Evolutionary conservation across 345 rosid genomes (phyloP).

Genomic region (Noccaea bulbosa): DNA sequence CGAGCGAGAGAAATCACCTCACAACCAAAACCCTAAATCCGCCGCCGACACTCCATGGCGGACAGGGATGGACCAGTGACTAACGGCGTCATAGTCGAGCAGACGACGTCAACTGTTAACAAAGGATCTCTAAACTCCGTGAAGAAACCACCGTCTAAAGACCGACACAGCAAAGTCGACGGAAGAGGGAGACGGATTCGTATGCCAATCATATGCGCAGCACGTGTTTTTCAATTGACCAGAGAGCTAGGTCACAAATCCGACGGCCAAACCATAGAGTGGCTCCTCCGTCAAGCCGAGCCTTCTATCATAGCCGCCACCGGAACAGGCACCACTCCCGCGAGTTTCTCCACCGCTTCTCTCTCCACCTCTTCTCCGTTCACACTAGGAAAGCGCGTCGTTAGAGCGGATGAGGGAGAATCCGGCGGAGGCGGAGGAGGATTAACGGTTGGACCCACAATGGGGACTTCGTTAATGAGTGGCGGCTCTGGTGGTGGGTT

Average conservation of each 20-base stretch:
- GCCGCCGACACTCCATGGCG: conserved; percentile 28
- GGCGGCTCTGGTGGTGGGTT: conserved; percentile 57
- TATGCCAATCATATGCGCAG: conserved; percentile 24
- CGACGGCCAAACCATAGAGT: conserved; percentile 30
- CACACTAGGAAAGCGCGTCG: conserved; percentile 81
- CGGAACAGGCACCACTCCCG: conserved; percentile 14
- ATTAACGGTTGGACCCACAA: conserved; percentile 49
- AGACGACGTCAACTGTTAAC: not conserved
- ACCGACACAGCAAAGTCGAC: conserved; percentile 28
- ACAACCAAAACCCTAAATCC: not conserved
- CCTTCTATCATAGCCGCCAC: conserved; percentile 33
- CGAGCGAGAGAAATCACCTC: not conserved
- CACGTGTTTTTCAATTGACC: conserved; percentile 21
- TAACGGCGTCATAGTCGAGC: conserved; percentile 34
- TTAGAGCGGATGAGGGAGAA: conserved; percentile 68
- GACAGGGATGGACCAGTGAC: conserved; percentile 26
- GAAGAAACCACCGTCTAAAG: conserved; percentile 18
- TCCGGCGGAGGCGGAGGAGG: conserved; percentile 44
- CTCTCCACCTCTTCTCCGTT: conserved; percentile 66
- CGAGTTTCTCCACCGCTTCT: conserved; percentile 45
- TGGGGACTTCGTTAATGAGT: conserved; percentile 39
- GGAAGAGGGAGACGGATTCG: conserved; percentile 28
- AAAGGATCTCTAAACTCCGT: conserved; percentile 44
- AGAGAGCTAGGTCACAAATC: conserved; percentile 28
- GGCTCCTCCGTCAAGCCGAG: conserved; percentile 29